These are phyloP conservation scores for Cylindrodendrum hubeiense DNA, from an alignment of 2,329 filamentous ascomycete genomes.

Conservation along the genomic window DNA sequence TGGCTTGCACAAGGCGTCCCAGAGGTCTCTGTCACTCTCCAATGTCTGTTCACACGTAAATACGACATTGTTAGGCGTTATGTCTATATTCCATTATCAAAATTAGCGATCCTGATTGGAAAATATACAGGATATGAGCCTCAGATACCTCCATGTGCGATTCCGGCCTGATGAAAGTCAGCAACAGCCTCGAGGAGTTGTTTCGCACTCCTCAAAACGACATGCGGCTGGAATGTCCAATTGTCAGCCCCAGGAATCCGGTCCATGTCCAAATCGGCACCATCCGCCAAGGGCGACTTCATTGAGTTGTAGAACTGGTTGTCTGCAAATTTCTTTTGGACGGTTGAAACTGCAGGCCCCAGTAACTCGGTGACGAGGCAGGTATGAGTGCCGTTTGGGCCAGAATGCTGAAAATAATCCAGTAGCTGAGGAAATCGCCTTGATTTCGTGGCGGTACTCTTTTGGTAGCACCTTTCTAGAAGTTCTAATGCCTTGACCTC, in stretches of 20 bases:
- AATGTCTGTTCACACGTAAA: conserved; percentile 10
- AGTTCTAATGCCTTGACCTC: background rate
- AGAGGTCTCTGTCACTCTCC: conserved; percentile 8
- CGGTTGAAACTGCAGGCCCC: conserved; percentile 11
- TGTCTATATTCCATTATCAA: background rate
- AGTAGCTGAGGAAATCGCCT: conserved; percentile 8
- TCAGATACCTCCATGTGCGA: conserved; percentile 27
- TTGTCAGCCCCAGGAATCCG: background rate
- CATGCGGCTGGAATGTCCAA: conserved; percentile 12
- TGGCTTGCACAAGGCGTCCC: background rate
- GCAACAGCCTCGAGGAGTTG: conserved; percentile 21
- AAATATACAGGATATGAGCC: background rate
- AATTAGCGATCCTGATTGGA: background rate
- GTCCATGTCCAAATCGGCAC: background rate
- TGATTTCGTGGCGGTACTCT: background rate
- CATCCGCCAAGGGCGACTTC: background rate
- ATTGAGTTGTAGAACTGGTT: background rate
- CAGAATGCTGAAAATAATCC: conserved; percentile 18
- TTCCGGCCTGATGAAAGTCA: conserved; percentile 1
- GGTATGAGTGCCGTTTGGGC: conserved; percentile 25
- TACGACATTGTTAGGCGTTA: conserved; percentile 12
- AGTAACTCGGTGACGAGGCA: conserved; percentile 26
- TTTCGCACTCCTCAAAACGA: conserved; percentile 11
- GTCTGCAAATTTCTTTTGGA: background rate
- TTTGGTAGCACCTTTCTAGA: background rate